Conservation (phyloP, 2,329 filamentous ascomycete genomes). For the Geosmithia flava region DNA sequence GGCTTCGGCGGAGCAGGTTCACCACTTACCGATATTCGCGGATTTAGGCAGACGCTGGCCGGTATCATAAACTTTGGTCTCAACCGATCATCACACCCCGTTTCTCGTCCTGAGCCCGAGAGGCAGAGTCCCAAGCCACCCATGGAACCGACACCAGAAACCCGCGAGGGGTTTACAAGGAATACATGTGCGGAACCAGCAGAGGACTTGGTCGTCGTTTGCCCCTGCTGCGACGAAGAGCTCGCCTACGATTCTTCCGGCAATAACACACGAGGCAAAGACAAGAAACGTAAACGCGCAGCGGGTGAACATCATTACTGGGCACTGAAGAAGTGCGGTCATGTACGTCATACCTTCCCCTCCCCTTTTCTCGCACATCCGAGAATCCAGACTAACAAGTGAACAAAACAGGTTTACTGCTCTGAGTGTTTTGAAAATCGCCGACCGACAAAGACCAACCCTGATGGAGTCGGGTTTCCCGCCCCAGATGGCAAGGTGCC, state of each 20-base stretch:
- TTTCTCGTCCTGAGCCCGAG: not conserved
- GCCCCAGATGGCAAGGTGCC: constrained; percentile 11
- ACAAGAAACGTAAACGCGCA: constrained; percentile 29
- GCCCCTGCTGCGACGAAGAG: constrained; percentile 78
- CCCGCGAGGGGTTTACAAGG: constrained; percentile 69
- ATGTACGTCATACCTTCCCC: constrained; percentile 50
- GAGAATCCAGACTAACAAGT: constrained; percentile 1
- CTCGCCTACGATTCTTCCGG: constrained; percentile 54
- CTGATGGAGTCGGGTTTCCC: constrained; percentile 25
- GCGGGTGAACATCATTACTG: constrained; percentile 74
- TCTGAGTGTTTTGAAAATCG: constrained; percentile 48
- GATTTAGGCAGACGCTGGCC: not conserved
- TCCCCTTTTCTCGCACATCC: not conserved
- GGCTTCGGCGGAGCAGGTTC: constrained; percentile 1
- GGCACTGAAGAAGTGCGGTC: constrained; percentile 82
- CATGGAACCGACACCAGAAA: constrained; percentile 50
- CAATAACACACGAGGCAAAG: constrained; percentile 5
- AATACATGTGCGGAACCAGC: constrained; percentile 37
- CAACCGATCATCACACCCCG: not conserved
- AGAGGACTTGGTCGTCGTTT: constrained; percentile 64
- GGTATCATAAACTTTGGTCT: not conserved
- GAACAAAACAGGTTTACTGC: constrained; percentile 43
- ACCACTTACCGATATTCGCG: not conserved
- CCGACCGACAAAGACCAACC: constrained; percentile 21
- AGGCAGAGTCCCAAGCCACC: constrained; percentile 13